A percentile compares a stretch with the other conserved stretches of the same genome.
phyloP scores from a whole-genome alignment of 2,329 filamentous ascomycete species.

The Boeremia lycopersici region DNA sequence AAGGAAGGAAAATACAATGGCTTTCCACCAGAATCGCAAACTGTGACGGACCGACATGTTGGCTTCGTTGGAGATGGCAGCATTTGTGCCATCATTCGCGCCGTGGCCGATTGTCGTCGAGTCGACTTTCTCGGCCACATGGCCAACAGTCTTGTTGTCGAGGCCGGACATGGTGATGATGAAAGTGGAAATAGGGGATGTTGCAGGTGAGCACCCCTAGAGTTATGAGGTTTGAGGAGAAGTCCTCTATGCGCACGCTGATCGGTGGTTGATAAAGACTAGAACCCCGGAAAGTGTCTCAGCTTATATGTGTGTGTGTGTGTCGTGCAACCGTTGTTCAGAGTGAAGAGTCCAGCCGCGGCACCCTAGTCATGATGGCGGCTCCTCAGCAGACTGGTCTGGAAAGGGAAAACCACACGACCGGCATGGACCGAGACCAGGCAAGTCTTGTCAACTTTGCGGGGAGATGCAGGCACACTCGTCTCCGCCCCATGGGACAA shows the following conservation, averaged over 20 bases:
- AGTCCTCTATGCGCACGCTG: constrained; percentile 2
- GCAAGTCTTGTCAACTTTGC: constrained; percentile 22
- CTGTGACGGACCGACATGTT: constrained; percentile 68
- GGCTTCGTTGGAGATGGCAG: constrained; percentile 50
- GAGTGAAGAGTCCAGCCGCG: constrained; percentile 11
- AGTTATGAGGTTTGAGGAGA: not conserved
- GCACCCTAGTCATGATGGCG: constrained; percentile 12
- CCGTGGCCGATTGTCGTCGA: constrained; percentile 18
- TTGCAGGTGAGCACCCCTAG: not conserved
- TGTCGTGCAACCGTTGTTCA: constrained; percentile 6
- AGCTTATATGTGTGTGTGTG: constrained; percentile 15
- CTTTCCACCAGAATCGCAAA: constrained; percentile 80
- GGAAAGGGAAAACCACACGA: constrained; percentile 17
- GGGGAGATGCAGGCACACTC: constrained; percentile 24
- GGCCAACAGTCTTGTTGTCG: constrained; percentile 25
- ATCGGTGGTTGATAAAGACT: not conserved
- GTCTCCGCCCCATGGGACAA: constrained; percentile 15
- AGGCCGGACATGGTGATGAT: constrained; percentile 12
- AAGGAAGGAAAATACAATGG: constrained; percentile 77
- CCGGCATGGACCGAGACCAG: constrained; percentile 19
- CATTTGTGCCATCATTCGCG: constrained; percentile 22
- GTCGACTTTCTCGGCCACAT: constrained; percentile 28
- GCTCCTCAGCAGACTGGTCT: constrained; percentile 20
- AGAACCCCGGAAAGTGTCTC: not conserved
- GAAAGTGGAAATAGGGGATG: not conserved